Evolutionary conservation across 2,329 filamentous ascomycete genomes (phyloP).

Genomic region (Fusarium beomiforme): DNA sequence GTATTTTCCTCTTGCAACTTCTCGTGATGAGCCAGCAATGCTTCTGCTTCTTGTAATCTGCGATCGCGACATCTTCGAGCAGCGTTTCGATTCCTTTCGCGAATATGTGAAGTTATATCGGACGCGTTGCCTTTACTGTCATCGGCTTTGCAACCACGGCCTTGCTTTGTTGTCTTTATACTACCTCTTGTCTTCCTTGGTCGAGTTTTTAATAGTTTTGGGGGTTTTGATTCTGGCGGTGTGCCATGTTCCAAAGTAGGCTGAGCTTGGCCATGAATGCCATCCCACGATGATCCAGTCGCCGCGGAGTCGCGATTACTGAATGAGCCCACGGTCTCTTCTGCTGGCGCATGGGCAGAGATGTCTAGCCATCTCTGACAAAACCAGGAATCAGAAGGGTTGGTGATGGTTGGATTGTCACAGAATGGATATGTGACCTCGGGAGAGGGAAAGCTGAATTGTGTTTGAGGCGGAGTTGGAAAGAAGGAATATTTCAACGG

Average conservation of each 20-base stretch:
- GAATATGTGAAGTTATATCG: neutral
- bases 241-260: accelerated
- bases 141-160: accelerated
- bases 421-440: accelerated
- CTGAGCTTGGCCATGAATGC: neutral
- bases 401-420: accelerated
- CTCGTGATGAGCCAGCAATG: accelerated
- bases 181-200: accelerated
- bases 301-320: too few species aligned
- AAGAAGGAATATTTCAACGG: accelerated
- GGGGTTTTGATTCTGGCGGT: neutral
- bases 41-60: neutral
- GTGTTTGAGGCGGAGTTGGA: neutral
- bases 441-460: accelerated
- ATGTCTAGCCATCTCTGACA: neutral
- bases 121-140: too few species aligned
- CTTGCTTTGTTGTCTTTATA: neutral
- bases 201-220: accelerated
- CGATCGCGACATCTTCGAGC: neutral
- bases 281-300: too few species aligned
- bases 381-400: neutral
- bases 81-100: neutral
- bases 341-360: neutral
- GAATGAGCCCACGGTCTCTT: neutral
- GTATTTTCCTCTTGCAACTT: neutral